Evolutionary conservation across 495 filamentous ascomycete genomes (phyloP), one percentile per base, ranked within the genome.

Genomic region (Penicillium robsamsonii): DNA sequence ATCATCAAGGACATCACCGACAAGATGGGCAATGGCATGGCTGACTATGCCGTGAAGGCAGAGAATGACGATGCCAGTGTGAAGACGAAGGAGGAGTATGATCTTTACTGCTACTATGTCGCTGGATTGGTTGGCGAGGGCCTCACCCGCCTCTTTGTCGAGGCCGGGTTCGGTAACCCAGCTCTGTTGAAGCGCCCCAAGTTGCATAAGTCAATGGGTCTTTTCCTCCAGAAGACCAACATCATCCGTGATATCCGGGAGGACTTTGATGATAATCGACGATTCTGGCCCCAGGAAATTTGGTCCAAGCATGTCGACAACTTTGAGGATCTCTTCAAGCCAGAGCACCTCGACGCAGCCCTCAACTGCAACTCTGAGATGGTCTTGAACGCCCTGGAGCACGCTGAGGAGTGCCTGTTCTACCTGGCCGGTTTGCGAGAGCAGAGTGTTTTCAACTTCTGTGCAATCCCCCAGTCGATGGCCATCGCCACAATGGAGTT

Each of bases 361-460:
- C 73, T 97, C 15, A 84, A 92, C 65, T 96, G 91, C 74, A 90
- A 86, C 68, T 96, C 92, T 0, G 91, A 97, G 63, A 95, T 98
- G 93, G 85, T 96, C 20, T 76, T 97, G 38, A 89, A 93, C 53
- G 87, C 92, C 18, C 81, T 98, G 45, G 80, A 84, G 68, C 91
- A 96, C 60, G 91, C 85, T 29, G 90, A 96, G 58, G 91, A 97
- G 63, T 97, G 92, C 72, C 76, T 98, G 9, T 97, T 92, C 77
- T 98, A 98, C 78, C 89, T 98, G 75, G 95, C 95, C 22, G 95
- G 92, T 20, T 81, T 97, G 43, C 90, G 88, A 55, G 94, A 98
- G 70, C 94, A 97, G 75, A 94, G 89, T 70, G 91, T 96, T n/a
- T 98, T 98, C 87, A 97, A 98, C 79, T 98, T 98, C 70, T 90